A percentile compares a stretch with the other conserved stretches of the same genome.
These are phyloP conservation scores for Aspergillus flavus DNA, from an alignment of 2,329 filamentous ascomycete species.

Conservation along the genomic window DNA sequence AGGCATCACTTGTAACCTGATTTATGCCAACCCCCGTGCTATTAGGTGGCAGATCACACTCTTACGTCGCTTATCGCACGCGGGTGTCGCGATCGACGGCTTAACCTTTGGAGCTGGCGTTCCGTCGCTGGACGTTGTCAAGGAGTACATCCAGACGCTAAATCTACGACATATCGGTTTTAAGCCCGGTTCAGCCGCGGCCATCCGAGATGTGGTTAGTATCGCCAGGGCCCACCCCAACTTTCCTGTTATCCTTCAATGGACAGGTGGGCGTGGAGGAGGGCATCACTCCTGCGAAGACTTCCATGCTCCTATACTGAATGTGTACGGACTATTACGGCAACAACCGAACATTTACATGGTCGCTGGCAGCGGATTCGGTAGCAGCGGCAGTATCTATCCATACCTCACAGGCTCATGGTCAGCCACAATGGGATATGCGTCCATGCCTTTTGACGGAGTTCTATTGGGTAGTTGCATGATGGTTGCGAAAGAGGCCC, in stretches of 20 bases:
- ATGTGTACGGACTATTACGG: conserved; percentile 79
- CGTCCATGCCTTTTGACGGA: conserved; percentile 92
- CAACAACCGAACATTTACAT: conserved; percentile 79
- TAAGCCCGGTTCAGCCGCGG: conserved; percentile 88
- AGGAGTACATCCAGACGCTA: conserved; percentile 91
- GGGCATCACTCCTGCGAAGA: conserved; percentile 95
- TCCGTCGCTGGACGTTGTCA: conserved; percentile 87
- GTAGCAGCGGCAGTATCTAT: conserved; percentile 85
- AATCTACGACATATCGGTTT: conserved; percentile 92
- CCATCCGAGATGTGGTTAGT: conserved; percentile 86
- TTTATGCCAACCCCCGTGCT: conserved; percentile 56
- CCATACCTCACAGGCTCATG: conserved; percentile 88
- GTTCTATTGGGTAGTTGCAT: conserved; percentile 88
- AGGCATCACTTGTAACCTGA: conserved; percentile 57
- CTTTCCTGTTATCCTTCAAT: conserved; percentile 91
- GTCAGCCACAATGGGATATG: conserved; percentile 84
- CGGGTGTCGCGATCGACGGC: conserved; percentile 84
- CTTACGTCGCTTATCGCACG: conserved; percentile 60
- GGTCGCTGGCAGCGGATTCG: conserved; percentile 88
- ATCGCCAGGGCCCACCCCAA: conserved; percentile 91
- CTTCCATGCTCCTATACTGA: conserved; percentile 87
- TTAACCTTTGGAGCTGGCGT: conserved; percentile 92
- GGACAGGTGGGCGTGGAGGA: conserved; percentile 92
- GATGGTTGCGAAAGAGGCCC: conserved; percentile 92
- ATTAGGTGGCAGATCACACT: conserved; percentile 58